Conservation (phyloP, 371 early-diverging fungal genomes). For the Lichtheimia hyalospora region DNA sequence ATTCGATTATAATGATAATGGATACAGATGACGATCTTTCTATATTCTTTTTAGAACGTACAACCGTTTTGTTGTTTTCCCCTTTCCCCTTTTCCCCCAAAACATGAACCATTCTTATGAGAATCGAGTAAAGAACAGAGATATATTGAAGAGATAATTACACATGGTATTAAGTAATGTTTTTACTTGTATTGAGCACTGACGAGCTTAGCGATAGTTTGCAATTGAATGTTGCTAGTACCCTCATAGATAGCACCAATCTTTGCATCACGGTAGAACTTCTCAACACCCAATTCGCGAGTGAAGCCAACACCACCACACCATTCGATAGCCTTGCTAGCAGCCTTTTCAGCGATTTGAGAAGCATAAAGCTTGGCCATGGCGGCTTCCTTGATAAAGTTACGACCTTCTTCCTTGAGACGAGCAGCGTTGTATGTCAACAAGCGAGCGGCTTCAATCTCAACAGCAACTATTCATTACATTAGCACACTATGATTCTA, state of each 20-base stretch:
- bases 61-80: no score
- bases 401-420: constrained; percentile 90
- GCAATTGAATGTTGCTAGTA: constrained; percentile 91
- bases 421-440: constrained; percentile 98
- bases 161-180: constrained; percentile 50
- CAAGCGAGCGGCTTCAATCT: constrained; percentile 96
- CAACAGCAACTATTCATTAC: constrained; percentile 67
- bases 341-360: constrained; percentile 92
- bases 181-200: constrained; percentile 53
- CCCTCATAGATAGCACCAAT: constrained; percentile 86
- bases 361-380: constrained; percentile 97
- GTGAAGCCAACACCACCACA: constrained; percentile 98
- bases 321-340: constrained; percentile 94
- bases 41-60: no score
- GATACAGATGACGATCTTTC: no score
- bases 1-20: no score
- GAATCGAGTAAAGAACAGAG: neutral
- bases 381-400: constrained; percentile 93
- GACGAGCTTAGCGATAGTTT: constrained; percentile 89
- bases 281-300: constrained; percentile 76
- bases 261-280: constrained; percentile 96
- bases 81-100: no score
- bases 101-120: neutral
- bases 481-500: neutral
- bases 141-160: neutral